Evolutionary conservation across 192 early-diverging fungal species (phyloP), one percentile per base, ranked within the genome.

Genomic region (Gamsiella multidivaricata): DNA sequence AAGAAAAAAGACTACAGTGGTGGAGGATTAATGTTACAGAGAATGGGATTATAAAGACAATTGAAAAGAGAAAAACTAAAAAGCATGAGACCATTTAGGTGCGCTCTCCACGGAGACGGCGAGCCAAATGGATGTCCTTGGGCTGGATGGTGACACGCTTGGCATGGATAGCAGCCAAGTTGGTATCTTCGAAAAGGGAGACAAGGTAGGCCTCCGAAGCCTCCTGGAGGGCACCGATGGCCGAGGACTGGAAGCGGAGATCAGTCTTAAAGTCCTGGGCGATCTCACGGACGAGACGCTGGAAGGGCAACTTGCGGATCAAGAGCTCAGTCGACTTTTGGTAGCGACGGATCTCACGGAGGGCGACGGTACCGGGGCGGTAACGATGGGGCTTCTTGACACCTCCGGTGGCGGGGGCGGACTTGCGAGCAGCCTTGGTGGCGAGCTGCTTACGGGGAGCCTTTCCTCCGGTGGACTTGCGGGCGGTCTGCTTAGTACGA

Each of bases 81-180:
- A 34, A 49, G 20, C 12, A 37, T 26, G 23, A 23, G 31, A 46
- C 42, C 20, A 20, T 86, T 89, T 90, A 94, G 64, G 91, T 88
- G 81, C 94, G 90, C 86, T 95, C 93, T 66, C 94, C 94, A 84
- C 94, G 94, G 72, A 99, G 94, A 87, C 96, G 92, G 64, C 95
- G 92, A 63, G 96, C 96, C 70, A 99, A 89, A 87, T 99, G 97
- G 81, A 99, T 94, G 86, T 99, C 98, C 92, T 98, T 98, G 81
- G 97, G 97, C 87, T 98, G 97, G 86, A 99, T 99, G 81, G 98
- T 99, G 75, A 99, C 98, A 86, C 98, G 93, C 92, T 97, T 97
- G 84, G 95, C 98, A 85, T 99, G 97, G 89, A 97, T 96, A 75
- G 96, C 98, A 52, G 97, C 97, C 85, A 99, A 88, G 86, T 99